These are phyloP conservation scores for Pseudohalonectria lignicola DNA, from an alignment of 2,329 filamentous ascomycete species.

Conservation along the genomic window DNA sequence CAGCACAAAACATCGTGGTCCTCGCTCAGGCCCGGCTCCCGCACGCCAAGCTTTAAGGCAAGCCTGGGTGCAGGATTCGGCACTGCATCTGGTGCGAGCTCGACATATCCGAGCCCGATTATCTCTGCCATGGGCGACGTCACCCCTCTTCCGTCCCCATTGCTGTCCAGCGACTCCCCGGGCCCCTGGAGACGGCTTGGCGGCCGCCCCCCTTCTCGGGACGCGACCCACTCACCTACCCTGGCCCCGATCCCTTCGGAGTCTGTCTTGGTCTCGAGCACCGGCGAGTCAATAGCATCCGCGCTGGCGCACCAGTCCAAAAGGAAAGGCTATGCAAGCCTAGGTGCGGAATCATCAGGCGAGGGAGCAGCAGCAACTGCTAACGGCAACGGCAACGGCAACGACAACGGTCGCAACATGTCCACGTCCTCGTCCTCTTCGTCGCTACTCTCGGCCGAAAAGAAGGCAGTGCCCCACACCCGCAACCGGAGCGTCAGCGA, in stretches of 20 bases:
- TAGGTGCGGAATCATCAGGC: conserved; percentile 22
- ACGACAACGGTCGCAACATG: conserved; percentile 5
- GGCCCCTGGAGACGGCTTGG: conserved; percentile 52
- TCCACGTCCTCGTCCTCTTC: conserved; percentile 6
- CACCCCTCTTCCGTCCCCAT: conserved; percentile 68
- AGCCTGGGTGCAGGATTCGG: conserved; percentile 35
- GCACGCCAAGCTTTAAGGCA: conserved; percentile 51
- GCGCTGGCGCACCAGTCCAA: conserved; percentile 41
- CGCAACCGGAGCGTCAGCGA: conserved; percentile 83
- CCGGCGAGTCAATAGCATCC: conserved; percentile 39
- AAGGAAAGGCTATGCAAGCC: conserved; percentile 43
- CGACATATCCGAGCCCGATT: conserved; percentile 60
- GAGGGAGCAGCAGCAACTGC: conserved; percentile 18
- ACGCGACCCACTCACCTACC: too few relatives aligned
- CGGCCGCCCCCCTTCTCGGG: conserved; percentile 35
- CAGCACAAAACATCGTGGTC: conserved; percentile 30
- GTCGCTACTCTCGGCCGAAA: too few relatives aligned
- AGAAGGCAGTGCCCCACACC: too few relatives aligned
- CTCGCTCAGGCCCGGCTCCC: conserved; percentile 39
- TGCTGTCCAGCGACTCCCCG: conserved; percentile 53
- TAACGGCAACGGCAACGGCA: too few relatives aligned
- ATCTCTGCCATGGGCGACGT: conserved; percentile 68
- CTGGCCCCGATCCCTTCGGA: too few relatives aligned
- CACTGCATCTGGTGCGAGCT: conserved; percentile 47
- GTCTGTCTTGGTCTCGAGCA: conserved; percentile 36